Evolutionary conservation across 805 yeast species (phyloP).

Genomic region (Schizosaccharomyces octosporus): DNA sequence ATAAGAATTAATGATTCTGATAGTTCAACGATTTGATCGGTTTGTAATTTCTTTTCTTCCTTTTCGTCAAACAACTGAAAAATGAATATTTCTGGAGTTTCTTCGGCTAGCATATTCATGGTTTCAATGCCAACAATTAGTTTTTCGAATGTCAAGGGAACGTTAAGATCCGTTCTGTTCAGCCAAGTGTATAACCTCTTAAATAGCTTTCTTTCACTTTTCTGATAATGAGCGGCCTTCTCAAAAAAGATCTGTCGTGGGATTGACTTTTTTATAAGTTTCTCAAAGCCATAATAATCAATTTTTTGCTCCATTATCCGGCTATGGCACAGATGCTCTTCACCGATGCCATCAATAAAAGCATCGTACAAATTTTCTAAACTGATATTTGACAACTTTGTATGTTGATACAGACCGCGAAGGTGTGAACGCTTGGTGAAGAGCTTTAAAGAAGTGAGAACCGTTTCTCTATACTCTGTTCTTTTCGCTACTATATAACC

Average conservation of each 20-base stretch:
- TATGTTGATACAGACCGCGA: slow-evolving; percentile 57
- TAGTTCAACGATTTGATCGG: not conserved
- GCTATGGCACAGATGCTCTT: slow-evolving; percentile 25
- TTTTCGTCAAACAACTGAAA: not conserved
- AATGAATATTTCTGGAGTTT: not conserved
- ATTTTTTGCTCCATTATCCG: slow-evolving; percentile 30
- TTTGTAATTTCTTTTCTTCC: not conserved
- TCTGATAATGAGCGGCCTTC: not conserved
- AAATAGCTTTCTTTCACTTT: not conserved
- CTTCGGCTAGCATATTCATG: not conserved
- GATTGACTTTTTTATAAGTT: not conserved
- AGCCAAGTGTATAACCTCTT: not conserved
- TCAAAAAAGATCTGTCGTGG: not conserved
- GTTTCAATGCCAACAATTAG: not conserved
- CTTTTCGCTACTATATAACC: slow-evolving; percentile 46
- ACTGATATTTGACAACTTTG: slow-evolving; percentile 30
- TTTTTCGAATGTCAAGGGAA: not conserved
- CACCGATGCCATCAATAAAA: slow-evolving; percentile 49
- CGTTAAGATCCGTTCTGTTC: too few species aligned
- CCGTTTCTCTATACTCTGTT: slow-evolving; percentile 43
- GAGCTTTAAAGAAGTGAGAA: slow-evolving; percentile 62
- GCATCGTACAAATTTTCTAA: slow-evolving; percentile 63
- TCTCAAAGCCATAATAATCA: slow-evolving; percentile 43
- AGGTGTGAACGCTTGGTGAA: slow-evolving; percentile 82
- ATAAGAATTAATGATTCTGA: not conserved